Conservation (phyloP, 1,284 basidiomycete species). For the Cystobasidium pallidum region DNA sequence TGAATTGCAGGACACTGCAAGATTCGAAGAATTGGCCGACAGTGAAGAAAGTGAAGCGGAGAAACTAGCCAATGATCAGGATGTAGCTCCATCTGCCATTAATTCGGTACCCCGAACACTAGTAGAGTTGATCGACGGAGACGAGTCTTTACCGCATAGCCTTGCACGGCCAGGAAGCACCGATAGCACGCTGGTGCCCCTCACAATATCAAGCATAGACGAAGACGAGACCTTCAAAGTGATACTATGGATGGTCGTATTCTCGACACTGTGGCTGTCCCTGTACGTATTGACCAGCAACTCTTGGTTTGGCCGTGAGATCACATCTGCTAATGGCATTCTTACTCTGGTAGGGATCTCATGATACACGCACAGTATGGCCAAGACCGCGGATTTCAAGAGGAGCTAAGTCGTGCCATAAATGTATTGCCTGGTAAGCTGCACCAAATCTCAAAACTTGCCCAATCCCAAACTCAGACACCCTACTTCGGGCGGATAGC, state of each 20-base stretch:
- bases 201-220: background rate
- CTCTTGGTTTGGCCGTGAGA: background rate
- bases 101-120: slow-evolving; percentile 7
- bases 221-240: slow-evolving; percentile 24
- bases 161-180: background rate
- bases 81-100: background rate
- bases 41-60: background rate
- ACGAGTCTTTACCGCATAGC: slow-evolving; percentile 18
- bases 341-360: slow-evolving; percentile 25
- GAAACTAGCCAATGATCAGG: background rate
- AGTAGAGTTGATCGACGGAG: slow-evolving; percentile 43
- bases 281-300: slow-evolving; percentile 3
- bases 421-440: slow-evolving; percentile 39
- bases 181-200: background rate
- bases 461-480: background rate
- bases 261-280: slow-evolving; percentile 39
- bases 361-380: slow-evolving; percentile 42
- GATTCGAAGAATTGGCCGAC: slow-evolving; percentile 13
- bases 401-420: slow-evolving; percentile 37
- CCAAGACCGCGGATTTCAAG: slow-evolving; percentile 15
- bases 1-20: background rate
- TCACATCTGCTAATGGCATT: too few species aligned
- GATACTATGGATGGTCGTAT: slow-evolving; percentile 31
- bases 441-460: background rate
- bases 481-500: background rate